Base-by-base conservation (phyloP, 768 basidiomycete species). In the Thelephora ganbajun region DNA sequence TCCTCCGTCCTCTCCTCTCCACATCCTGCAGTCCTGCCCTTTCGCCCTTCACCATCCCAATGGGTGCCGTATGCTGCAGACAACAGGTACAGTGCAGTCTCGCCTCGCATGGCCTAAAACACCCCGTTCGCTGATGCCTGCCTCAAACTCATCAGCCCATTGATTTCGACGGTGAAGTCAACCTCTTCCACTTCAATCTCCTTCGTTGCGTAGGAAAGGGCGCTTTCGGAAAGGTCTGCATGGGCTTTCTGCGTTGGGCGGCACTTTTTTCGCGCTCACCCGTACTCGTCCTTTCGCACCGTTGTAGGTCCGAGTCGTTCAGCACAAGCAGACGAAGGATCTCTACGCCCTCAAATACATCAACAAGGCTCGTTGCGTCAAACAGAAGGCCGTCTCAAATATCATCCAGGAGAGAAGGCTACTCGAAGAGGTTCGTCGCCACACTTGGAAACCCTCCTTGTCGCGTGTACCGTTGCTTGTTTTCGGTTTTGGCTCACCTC, bases 321-420 rank as follows among this genome's bases (percentile, higher is more conserved):
- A 99, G 65, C 96, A 98, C 70, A 99, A 97, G 61, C 89, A 97
- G 64, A 87, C 91, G n/a, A 84, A 89, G 52, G 85, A 91, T 14
- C 74, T 99, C 41, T 97, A 92, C 58, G 96, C 96, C 5, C 79
- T 99, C 64, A 99, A 99, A 65, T 99, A 99, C 68, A 99, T 99
- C 67, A 98, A 98, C 72, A 99, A 99, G 65, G 63, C 85, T 36
- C 93, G 94, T 71, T 96, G 86, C 56, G 91, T 96, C 52, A 93
- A 93, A 72, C 96, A 96, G 91, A 93, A 92, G 59, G 93, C 93
- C 1, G 92, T 98, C 34, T 81, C 89, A 19, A 97, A 99, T 61
- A 90, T 99, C 60, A 81, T 99, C 44, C 96, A 98, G 61, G 96
- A 99, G 62, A 79, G 96, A 22, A 73, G 91, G 33, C 67, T 99